Evolutionary conservation across 768 basidiomycete genomes (phyloP), one percentile per base, ranked within the genome.

Genomic region (Clitopilus passeckerianus): DNA sequence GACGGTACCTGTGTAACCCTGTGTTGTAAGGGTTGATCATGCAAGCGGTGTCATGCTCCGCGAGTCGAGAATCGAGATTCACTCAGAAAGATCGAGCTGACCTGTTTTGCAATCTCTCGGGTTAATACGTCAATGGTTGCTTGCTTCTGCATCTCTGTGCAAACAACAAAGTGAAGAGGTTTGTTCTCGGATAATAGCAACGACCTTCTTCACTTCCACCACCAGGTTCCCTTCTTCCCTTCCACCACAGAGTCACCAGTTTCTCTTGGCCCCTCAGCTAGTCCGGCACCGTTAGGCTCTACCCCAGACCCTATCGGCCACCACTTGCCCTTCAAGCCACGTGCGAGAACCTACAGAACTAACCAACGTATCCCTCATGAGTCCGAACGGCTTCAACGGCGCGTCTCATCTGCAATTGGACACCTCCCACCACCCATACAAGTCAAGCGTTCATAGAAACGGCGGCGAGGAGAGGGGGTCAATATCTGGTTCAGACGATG

Each of bases 401-500:
- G 58, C 52, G 59, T 44, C 56, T 24, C 53, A 58, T 57, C 35
- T 64, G 52, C 67, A 72, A 59, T 62, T 65, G 61, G 59, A 54
- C 53, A 61, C 71, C 55, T 59, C 73, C 59, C 72, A 72, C 41
- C 60, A 65, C 55, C 57, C 66, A 9, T 50, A 50, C 22, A 2
- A n/a, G 10, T 41, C 37, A 9, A 18, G 46, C 10, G 5, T 50
- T 50, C 46, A 50, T 23, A 23, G 18, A 18, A 50, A 18, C 18
- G 22, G 70, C 64, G 66, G 70, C 60, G 79, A 80, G 58, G 80
- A 80, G 62, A 76, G 74, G 55, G 78, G 75, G 57, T 86, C 85
- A 9, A 74, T 78, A 65, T 80, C 83, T 6, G 80, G 77, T 59
- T 85, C 85, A 59, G 86, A 86, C 61, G 85, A 86, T 63, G 83